A percentile compares a stretch with the other conserved stretches of the same genome.
These are phyloP conservation scores for Ogataea methanolica DNA, from an alignment of 805 yeast genomes.

Conservation along the genomic window DNA sequence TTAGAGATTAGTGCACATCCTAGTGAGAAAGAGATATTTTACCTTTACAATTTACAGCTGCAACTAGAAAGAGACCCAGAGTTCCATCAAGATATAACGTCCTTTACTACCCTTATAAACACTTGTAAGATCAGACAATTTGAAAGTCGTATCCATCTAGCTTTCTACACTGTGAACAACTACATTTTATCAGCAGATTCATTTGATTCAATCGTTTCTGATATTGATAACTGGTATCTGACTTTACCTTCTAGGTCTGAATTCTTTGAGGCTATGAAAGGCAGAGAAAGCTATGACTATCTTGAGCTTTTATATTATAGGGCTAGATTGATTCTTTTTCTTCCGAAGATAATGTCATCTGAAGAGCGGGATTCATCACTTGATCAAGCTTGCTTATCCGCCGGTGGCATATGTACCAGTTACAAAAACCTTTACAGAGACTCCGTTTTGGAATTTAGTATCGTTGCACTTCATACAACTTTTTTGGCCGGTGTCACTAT, in stretches of 20 bases:
- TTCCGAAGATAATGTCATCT: conserved; percentile 16
- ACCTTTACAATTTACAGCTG: conserved; percentile 11
- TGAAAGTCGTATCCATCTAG: conserved; percentile 16
- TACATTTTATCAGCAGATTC: conserved; percentile 9
- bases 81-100: conserved; percentile 11
- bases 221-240: conserved; percentile 14
- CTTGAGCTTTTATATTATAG: conserved; percentile 16
- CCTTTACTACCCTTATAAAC: conserved; percentile 12
- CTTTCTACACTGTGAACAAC: conserved; percentile 14
- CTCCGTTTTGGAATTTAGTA: conserved; percentile 19
- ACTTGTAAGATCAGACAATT: conserved; percentile 17
- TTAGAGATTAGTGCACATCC: conserved; percentile 11
- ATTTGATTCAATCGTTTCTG: conserved; percentile 11
- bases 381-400: conserved; percentile 16
- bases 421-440: conserved; percentile 16
- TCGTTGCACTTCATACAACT: conserved; percentile 18
- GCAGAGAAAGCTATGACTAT: conserved; percentile 17
- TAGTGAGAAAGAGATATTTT: conserved; percentile 6
- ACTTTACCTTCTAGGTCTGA: conserved; percentile 8
- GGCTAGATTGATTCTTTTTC: conserved; percentile 11
- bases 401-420: conserved; percentile 20
- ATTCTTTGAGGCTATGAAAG: conserved; percentile 10
- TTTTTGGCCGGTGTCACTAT: conserved; percentile 25
- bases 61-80: conserved; percentile 12
- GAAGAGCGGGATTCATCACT: conserved; percentile 8